Base-by-base conservation (phyloP, 2,329 filamentous ascomycete species). In the Cytospora schulzeri region DNA sequence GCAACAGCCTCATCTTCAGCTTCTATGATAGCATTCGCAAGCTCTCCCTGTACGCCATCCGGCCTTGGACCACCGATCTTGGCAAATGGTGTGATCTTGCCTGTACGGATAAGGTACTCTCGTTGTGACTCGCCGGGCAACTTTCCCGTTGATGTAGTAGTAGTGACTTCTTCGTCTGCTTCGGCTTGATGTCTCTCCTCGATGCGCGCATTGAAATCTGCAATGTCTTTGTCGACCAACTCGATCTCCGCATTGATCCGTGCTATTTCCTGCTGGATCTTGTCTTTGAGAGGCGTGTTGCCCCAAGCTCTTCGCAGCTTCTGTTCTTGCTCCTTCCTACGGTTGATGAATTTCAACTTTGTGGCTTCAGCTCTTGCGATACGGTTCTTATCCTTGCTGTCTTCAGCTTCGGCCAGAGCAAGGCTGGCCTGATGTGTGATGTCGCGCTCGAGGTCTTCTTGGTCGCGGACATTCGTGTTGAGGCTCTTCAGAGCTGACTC, bases 81-180 rank as follows among this genome's bases (percentile, higher is more conserved):
- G 9, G 93, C 91, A 72, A 99, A 99, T 0, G 95, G 95, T 0
- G 95, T 99, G 70, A 99, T 98, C 78, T 98, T 98, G 67, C 95
- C 95, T 0, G 94, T 99, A 31, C 95, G 88, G 57, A 99, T 95
- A 55, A 99, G 84, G 74, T 91, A 99, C 55, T 97, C 93, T 58
- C 93, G 87, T 66, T 92, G 88, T 28, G 86, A 92, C 78, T 98
- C 95, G 66, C 91, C 91, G 1, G 91, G 88, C 63, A 94, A 77
- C 61, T 86, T 87, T 65, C 83, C 82, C 60, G 84, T 87, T 31
- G 83, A 84, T 17, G 74, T 72, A 35, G 79, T 76, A 24, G 76
- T 76, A 1, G 76, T 70, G 7, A n/a, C n/a, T 4, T 77, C 76
- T 14, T 78, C 79, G 53, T 80, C 78, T 38, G 80, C 80, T 19